A percentile compares a stretch with the other conserved stretches of the same genome.
Evolutionary conservation across 2,329 filamentous ascomycete genomes (phyloP).

Genomic region (Botrytis medusae): DNA sequence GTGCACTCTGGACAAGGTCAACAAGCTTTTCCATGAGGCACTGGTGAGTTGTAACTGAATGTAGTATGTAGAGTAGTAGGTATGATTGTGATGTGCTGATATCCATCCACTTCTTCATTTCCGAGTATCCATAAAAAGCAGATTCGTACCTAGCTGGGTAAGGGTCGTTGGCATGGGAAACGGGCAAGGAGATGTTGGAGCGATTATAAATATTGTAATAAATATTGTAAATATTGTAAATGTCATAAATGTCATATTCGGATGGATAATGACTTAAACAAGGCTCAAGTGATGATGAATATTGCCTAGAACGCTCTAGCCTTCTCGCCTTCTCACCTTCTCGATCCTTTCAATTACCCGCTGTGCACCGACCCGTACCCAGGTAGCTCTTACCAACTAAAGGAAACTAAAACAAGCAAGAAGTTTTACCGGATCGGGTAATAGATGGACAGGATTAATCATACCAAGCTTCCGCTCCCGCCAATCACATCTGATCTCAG

Average conservation of each 20-base stretch:
- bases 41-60: background rate
- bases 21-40: background rate
- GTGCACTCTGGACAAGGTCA: background rate
- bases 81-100: conserved; percentile 15
- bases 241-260: too few species aligned
- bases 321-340: fast-evolving
- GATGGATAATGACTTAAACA: background rate
- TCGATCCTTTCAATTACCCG: background rate
- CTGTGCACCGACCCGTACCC: background rate
- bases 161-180: background rate
- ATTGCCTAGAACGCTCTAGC: background rate
- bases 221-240: too few species aligned
- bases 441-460: background rate
- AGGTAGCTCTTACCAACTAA: background rate
- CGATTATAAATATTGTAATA: too few species aligned
- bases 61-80: background rate
- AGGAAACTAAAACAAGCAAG: background rate
- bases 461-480: background rate
- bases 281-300: background rate
- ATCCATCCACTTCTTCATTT: conserved; percentile 16
- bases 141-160: background rate
- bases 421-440: background rate
- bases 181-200: background rate
- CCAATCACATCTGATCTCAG: background rate
- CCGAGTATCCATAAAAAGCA: conserved; percentile 9